Conservation (phyloP, 1,139 yeast genomes). For the Hemisphaericaspora lyxosophila region DNA sequence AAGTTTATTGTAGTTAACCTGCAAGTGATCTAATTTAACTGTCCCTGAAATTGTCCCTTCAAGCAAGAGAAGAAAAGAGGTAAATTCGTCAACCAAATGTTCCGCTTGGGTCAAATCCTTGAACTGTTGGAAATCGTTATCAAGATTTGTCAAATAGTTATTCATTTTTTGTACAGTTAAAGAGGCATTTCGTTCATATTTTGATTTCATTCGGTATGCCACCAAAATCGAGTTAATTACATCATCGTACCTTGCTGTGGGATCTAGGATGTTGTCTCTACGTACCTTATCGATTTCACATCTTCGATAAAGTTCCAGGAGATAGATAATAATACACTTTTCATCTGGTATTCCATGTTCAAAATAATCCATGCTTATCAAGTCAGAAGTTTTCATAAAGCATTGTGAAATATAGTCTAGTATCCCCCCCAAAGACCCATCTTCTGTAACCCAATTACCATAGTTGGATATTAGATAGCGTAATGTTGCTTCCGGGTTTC, state of each 20-base stretch:
- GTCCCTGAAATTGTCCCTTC: background rate
- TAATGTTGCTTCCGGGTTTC: conserved; percentile 23
- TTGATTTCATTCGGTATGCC: conserved; percentile 24
- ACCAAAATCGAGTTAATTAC: conserved; percentile 6
- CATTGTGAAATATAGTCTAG: conserved; percentile 27
- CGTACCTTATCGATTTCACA: conserved; percentile 30
- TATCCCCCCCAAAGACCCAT: conserved; percentile 26
- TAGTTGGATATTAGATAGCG: conserved; percentile 25
- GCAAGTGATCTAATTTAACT: background rate
- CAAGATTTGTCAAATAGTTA: background rate
- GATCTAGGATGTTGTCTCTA: conserved; percentile 3
- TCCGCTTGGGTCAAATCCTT: background rate
- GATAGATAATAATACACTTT: conserved; percentile 60
- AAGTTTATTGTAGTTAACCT: background rate
- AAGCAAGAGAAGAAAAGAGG: background rate
- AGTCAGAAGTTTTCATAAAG: conserved; percentile 54
- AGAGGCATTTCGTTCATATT: conserved; percentile 31
- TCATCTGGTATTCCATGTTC: conserved; percentile 54
- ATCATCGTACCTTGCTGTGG: conserved; percentile 15
- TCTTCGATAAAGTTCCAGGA: conserved; percentile 65
- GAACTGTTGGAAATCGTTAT: background rate
- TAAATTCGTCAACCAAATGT: background rate
- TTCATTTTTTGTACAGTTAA: background rate
- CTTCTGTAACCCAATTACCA: conserved; percentile 19
- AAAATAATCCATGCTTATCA: conserved; percentile 65